phyloP scores from a whole-genome alignment of 495 filamentous ascomycete genomes.

The Trichoderma orchidacearum region DNA sequence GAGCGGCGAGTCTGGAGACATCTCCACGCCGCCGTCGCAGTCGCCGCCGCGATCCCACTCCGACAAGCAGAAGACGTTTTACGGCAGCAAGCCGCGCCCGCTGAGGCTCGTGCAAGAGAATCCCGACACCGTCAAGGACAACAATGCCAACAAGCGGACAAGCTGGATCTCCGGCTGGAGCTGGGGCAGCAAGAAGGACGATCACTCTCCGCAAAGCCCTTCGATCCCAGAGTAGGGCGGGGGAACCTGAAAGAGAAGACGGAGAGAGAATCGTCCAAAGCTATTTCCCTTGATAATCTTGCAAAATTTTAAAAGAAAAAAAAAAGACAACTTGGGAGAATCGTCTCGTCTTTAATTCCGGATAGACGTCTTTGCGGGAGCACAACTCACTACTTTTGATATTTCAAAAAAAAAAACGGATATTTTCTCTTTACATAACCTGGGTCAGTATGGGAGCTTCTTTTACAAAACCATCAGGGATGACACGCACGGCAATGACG shows the following conservation, averaged over 20 bases:
- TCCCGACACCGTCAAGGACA: slow-evolving; percentile 13
- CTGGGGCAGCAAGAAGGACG: slow-evolving; percentile 25
- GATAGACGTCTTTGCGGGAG: neutral
- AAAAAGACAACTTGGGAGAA: neutral
- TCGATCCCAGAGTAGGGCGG: slow-evolving; percentile 3
- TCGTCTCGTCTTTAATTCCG: neutral
- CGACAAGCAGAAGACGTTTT: slow-evolving; percentile 41
- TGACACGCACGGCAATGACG: neutral
- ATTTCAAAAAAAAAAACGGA: neutral
- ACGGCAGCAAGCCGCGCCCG: slow-evolving; percentile 68
- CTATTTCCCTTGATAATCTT: neutral
- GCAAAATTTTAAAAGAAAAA: neutral
- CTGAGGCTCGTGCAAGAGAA: slow-evolving; percentile 72
- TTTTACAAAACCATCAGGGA: neutral
- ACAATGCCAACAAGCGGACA: slow-evolving; percentile 29
- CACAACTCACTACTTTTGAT: neutral
- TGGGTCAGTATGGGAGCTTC: neutral
- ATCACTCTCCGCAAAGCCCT: slow-evolving; percentile 4
- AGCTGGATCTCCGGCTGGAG: slow-evolving; percentile 45
- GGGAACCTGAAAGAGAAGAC: neutral
- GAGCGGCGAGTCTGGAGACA: slow-evolving; percentile 37
- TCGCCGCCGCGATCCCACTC: slow-evolving; percentile 46
- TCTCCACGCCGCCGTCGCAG: slow-evolving; percentile 40
- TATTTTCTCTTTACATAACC: neutral
- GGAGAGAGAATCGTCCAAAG: neutral